Percentiles rank a stretch among this genome's conserved stretches.
phyloP scores from a whole-genome alignment of 2,329 filamentous ascomycete genomes.

The Aaosphaeria pasadenensis region DNA sequence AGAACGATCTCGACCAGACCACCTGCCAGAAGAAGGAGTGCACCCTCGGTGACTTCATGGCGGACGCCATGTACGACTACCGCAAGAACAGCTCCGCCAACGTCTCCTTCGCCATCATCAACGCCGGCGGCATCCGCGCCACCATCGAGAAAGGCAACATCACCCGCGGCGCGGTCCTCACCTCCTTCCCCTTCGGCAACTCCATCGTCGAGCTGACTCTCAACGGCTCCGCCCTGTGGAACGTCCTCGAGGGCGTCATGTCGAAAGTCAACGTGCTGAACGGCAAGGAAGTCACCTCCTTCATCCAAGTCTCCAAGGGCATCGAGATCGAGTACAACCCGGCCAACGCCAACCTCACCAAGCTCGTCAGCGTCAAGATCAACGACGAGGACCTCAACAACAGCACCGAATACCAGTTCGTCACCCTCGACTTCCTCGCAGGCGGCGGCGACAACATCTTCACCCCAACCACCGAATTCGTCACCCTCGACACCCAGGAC shows the following conservation, averaged over 20 bases:
- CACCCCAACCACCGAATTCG: constrained; percentile 37
- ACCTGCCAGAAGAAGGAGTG: constrained; percentile 60
- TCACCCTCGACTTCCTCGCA: constrained; percentile 63
- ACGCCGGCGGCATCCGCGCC: constrained; percentile 62
- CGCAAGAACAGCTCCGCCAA: constrained; percentile 48
- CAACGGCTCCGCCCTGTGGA: constrained; percentile 54
- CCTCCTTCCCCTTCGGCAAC: constrained; percentile 65
- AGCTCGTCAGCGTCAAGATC: constrained; percentile 54
- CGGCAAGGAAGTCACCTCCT: constrained; percentile 52
- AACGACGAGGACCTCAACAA: constrained; percentile 49
- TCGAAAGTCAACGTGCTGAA: constrained; percentile 56
- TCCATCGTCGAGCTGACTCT: constrained; percentile 58
- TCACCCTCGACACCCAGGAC: constrained; percentile 53
- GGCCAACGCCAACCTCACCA: constrained; percentile 45
- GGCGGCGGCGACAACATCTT: constrained; percentile 61
- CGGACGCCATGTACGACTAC: constrained; percentile 60
- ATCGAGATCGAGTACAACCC: constrained; percentile 59
- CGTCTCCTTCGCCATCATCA: constrained; percentile 59
- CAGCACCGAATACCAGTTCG: constrained; percentile 52
- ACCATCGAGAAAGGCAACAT: constrained; percentile 60
- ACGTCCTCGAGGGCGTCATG: constrained; percentile 59
- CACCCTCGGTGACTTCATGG: constrained; percentile 41
- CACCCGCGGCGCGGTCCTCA: constrained; percentile 62
- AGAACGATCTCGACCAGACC: constrained; percentile 58
- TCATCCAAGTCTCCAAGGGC: constrained; percentile 59